A percentile compares a stretch with the other conserved stretches of the same genome.
Evolutionary conservation across 768 basidiomycete genomes (phyloP).

Genomic region (Naematelia encephala): DNA sequence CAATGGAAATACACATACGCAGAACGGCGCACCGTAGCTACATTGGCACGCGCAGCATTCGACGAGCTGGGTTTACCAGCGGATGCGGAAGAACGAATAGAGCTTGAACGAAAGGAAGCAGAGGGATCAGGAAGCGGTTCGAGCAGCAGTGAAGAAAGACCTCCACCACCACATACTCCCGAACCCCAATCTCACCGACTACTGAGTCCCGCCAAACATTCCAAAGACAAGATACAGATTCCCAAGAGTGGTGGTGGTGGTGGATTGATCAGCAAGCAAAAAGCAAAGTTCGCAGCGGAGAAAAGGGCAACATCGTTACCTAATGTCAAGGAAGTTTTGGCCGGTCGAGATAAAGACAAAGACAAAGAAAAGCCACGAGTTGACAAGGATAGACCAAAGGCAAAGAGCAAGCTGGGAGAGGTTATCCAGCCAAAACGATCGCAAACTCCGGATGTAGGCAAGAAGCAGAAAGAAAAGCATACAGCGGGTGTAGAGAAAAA

Average conservation of each 20-base stretch:
- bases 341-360: constrained; percentile 4
- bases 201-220: background rate
- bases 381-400: background rate
- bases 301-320: constrained; percentile 25
- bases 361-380: background rate
- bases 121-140: background rate
- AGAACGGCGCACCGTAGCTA: constrained; percentile 23
- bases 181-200: background rate
- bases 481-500: constrained; percentile 3
- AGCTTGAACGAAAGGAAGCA: constrained; percentile 17
- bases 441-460: background rate
- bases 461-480: too few relatives aligned
- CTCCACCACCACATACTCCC: constrained; percentile 6
- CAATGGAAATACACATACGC: constrained; percentile 35
- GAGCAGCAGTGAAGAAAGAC: background rate
- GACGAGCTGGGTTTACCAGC: constrained; percentile 33
- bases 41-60: constrained; percentile 31
- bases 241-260: background rate
- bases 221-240: background rate
- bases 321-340: constrained; percentile 11
- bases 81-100: constrained; percentile 35
- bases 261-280: constrained; percentile 20
- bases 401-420: constrained; percentile 1
- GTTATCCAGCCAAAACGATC: background rate
- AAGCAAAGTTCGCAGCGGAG: constrained; percentile 30